Evolutionary conservation across 2,329 filamentous ascomycete species (phyloP).

Genomic region (Chalara sp.): DNA sequence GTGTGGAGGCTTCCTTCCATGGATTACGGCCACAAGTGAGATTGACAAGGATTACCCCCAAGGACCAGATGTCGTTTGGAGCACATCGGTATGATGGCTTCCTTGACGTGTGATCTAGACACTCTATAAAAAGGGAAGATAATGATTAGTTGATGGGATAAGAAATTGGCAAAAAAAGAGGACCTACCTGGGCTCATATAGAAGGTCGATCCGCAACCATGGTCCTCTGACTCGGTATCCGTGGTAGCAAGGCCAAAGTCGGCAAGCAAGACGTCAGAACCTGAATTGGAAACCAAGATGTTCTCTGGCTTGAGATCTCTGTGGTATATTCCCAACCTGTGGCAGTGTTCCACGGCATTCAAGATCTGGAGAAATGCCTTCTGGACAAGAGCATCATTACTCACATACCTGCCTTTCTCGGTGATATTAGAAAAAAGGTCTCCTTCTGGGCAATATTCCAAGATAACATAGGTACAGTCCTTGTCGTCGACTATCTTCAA

Average conservation of each 20-base stretch:
- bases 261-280: constrained; percentile 87
- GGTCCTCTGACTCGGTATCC: constrained; percentile 80
- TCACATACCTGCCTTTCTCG: constrained; percentile 85
- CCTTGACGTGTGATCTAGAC: constrained; percentile 69
- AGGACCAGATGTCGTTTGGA: constrained; percentile 94
- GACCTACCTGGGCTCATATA: constrained; percentile 97
- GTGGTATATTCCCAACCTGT: constrained; percentile 90
- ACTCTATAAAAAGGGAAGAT: constrained; percentile 56
- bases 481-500: constrained; percentile 85
- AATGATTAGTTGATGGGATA: constrained; percentile 20
- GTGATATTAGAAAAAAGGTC: constrained; percentile 98
- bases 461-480: constrained; percentile 91
- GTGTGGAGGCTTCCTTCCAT: constrained; percentile 91
- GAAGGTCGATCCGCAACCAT: constrained; percentile 96
- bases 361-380: constrained; percentile 89
- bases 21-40: constrained; percentile 96
- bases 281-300: constrained; percentile 83
- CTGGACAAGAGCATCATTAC: constrained; percentile 83
- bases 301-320: constrained; percentile 98
- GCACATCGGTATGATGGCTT: constrained; percentile 80
- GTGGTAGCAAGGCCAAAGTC: constrained; percentile 94
- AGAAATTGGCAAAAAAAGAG: constrained; percentile 11
- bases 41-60: constrained; percentile 98
- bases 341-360: constrained; percentile 94
- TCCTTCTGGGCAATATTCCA: constrained; percentile 95